Percentiles rank a stretch among this genome's conserved stretches.
Evolutionary conservation across 2,329 filamentous ascomycete species (phyloP).

Genomic region (Calonectria leucothoes): DNA sequence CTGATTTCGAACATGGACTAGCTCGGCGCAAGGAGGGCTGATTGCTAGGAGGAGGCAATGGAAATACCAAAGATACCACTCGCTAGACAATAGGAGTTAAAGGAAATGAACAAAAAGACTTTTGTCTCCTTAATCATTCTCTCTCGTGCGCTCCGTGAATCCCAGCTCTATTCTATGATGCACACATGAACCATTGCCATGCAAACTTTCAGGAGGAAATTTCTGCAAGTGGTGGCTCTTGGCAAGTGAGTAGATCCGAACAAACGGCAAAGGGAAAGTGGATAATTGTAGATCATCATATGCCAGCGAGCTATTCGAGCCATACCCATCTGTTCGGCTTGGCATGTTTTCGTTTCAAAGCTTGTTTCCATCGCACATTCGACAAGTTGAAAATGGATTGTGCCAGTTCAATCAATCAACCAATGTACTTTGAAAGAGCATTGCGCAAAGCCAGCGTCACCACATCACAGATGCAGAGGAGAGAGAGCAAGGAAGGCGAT

Average conservation of each 20-base stretch:
- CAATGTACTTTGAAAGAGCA: not conserved
- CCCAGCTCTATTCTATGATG: too few species aligned
- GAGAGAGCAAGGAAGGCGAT: not conserved
- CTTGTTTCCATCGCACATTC: not conserved
- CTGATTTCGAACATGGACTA: conserved; percentile 35
- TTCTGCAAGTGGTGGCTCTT: not conserved
- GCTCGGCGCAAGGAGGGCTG: conserved; percentile 35
- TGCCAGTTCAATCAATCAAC: too few species aligned
- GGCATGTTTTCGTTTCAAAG: not conserved
- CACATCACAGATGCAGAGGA: not conserved
- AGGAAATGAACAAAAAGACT: conserved; percentile 38
- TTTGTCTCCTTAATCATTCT: conserved; percentile 3
- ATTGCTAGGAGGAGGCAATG: conserved; percentile 31
- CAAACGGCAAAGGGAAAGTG: not conserved
- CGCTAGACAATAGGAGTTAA: conserved; percentile 50
- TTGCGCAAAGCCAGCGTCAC: not conserved
- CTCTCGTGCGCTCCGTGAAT: too few species aligned
- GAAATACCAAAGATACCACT: conserved; percentile 53
- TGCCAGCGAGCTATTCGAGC: not conserved
- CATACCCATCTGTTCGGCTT: not conserved
- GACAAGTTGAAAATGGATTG: not conserved
- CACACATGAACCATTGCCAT: not conserved
- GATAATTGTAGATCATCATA: not conserved
- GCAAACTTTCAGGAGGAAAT: not conserved
- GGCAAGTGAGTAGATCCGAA: not conserved